Evolutionary conservation across 768 basidiomycete genomes (phyloP).

Genomic region (Suillus occidentalis): DNA sequence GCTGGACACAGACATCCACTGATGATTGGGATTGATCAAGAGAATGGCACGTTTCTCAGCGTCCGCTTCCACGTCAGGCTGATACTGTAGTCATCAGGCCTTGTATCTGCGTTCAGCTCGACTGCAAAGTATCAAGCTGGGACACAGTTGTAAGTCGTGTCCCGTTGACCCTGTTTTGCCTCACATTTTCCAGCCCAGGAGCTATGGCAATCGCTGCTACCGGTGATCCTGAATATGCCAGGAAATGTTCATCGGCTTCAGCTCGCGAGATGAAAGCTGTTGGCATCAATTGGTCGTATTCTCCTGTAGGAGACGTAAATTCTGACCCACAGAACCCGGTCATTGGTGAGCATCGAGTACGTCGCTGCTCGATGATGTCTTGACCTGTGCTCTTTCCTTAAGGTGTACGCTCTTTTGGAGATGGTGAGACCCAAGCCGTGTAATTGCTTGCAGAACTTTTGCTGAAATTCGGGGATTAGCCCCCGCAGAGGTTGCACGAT

Average conservation of each 20-base stretch:
- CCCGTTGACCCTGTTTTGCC: neutral
- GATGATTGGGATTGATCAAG: conserved; percentile 72
- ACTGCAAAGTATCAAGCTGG: conserved; percentile 42
- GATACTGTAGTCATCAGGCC: conserved; percentile 38
- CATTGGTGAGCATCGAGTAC: conserved; percentile 47
- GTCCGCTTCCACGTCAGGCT: neutral
- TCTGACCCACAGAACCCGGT: conserved; percentile 69
- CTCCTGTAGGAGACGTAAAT: conserved; percentile 73
- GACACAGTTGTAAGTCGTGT: conserved; percentile 60
- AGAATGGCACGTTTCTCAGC: conserved; percentile 51
- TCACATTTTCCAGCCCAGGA: conserved; percentile 49
- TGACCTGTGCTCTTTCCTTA: neutral
- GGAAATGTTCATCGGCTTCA: conserved; percentile 48
- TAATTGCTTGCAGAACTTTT: neutral
- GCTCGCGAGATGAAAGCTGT: conserved; percentile 56
- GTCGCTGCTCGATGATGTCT: neutral
- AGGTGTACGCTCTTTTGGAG: conserved; percentile 73
- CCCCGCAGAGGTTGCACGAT: conserved; percentile 49
- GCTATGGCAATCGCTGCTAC: conserved; percentile 72
- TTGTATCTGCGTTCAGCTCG: conserved; percentile 68
- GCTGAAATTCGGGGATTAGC: conserved; percentile 36
- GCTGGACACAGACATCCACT: conserved; percentile 57
- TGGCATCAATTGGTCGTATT: conserved; percentile 72
- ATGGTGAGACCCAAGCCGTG: conserved; percentile 40
- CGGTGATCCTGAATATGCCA: conserved; percentile 42